phyloP scores from a whole-genome alignment of 306 rosid species.

The Rubus parviflorus region DNA sequence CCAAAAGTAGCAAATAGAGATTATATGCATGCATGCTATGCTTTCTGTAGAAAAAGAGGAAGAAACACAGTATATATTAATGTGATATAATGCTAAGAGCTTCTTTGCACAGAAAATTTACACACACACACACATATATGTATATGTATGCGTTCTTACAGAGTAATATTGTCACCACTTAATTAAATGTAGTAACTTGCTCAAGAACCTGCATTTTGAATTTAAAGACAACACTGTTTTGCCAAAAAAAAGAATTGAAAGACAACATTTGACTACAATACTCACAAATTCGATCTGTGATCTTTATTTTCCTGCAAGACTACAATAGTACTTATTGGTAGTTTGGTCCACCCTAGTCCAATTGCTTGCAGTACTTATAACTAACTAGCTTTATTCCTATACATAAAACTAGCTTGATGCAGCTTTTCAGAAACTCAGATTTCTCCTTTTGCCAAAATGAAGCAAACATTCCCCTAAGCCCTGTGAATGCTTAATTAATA shows the following conservation, averaged over 20 bases:
- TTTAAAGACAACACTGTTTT: no score
- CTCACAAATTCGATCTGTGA: neutral
- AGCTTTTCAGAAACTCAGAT: slow-evolving; percentile 1
- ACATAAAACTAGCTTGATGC: neutral
- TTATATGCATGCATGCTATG: neutral
- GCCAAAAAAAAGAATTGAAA: no score
- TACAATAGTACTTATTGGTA: no score
- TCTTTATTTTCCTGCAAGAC: neutral
- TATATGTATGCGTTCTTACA: no score
- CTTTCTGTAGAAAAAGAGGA: neutral
- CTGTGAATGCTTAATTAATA: neutral
- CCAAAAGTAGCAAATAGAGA: neutral
- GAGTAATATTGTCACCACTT: no score
- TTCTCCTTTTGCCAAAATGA: slow-evolving; percentile 8
- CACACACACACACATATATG: no score
- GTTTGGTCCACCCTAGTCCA: slow-evolving; percentile 1
- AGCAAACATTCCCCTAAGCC: slow-evolving; percentile 1
- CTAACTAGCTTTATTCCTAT: neutral
- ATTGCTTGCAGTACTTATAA: neutral
- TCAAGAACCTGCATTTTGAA: neutral
- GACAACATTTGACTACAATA: neutral
- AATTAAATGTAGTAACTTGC: neutral
- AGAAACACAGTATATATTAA: neutral
- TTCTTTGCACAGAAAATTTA: no score
- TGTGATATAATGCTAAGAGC: no score